phyloP scores from a whole-genome alignment of 2,329 filamentous ascomycete genomes.

The Cadophora sp. region DNA sequence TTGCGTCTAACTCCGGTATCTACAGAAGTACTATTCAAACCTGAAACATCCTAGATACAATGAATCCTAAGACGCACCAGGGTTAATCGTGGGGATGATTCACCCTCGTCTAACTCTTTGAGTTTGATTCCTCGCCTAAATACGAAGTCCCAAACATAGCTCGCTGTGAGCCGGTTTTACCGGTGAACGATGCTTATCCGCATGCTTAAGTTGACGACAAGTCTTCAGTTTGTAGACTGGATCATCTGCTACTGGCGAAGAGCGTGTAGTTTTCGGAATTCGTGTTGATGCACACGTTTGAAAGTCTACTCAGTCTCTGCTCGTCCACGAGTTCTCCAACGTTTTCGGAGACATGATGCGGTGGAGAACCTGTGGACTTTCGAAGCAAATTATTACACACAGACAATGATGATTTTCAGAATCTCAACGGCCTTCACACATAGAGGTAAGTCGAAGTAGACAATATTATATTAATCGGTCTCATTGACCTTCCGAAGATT shows the following conservation, averaged over 20 bases:
- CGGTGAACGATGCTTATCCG: not conserved
- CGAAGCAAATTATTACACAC: too few species aligned
- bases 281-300: too few species aligned
- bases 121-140: not conserved
- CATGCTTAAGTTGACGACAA: constrained; percentile 2
- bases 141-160: not conserved
- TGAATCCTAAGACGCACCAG: too few species aligned
- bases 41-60: too few species aligned
- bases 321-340: too few species aligned
- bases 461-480: not conserved
- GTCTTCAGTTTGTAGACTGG: not conserved
- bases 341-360: too few species aligned
- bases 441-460: not conserved
- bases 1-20: too few species aligned
- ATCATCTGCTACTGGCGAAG: not conserved
- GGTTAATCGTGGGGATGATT: too few species aligned
- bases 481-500: not conserved
- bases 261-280: not conserved
- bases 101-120: not conserved
- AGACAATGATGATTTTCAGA: too few species aligned
- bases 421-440: not conserved
- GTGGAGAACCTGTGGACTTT: too few species aligned
- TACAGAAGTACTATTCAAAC: too few species aligned
- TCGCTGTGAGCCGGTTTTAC: not conserved
- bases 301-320: too few species aligned